phyloP scores from a whole-genome alignment of 106 monocot genomes.

The Dendrobium officinale region DNA sequence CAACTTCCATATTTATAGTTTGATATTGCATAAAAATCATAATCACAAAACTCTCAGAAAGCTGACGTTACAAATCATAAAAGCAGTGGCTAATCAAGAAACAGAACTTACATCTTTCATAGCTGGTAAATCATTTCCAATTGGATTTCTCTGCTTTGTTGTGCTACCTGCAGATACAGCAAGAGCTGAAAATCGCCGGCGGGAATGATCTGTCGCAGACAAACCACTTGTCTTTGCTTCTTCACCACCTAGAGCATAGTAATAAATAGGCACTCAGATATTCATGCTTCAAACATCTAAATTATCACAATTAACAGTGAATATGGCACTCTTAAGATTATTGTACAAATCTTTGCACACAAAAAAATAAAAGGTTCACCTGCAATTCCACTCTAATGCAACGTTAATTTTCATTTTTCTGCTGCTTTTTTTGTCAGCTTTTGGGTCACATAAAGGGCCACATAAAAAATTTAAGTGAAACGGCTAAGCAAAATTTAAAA shows the following conservation, averaged over 20 bases:
- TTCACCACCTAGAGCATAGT: constrained; percentile 54
- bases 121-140: constrained; percentile 42
- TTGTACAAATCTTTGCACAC: background rate
- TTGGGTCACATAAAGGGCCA: no score
- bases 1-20: background rate
- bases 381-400: no score
- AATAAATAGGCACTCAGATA: background rate
- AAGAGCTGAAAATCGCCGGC: constrained; percentile 54
- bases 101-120: constrained; percentile 48
- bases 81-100: background rate
- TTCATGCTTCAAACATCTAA: background rate
- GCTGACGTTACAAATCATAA: constrained; percentile 8
- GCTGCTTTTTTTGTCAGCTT: no score
- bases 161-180: constrained; percentile 44
- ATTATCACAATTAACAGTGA: background rate
- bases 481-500: no score
- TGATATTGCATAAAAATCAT: background rate
- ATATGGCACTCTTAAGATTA: background rate
- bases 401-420: no score
- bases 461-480: no score
- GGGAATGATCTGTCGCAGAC: constrained; percentile 50
- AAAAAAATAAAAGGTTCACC: background rate
- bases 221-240: constrained; percentile 68
- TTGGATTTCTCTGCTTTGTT: constrained; percentile 73
- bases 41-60: background rate